Evolutionary conservation across 768 basidiomycete genomes (phyloP).

Genomic region (Rhizopogon sp.): DNA sequence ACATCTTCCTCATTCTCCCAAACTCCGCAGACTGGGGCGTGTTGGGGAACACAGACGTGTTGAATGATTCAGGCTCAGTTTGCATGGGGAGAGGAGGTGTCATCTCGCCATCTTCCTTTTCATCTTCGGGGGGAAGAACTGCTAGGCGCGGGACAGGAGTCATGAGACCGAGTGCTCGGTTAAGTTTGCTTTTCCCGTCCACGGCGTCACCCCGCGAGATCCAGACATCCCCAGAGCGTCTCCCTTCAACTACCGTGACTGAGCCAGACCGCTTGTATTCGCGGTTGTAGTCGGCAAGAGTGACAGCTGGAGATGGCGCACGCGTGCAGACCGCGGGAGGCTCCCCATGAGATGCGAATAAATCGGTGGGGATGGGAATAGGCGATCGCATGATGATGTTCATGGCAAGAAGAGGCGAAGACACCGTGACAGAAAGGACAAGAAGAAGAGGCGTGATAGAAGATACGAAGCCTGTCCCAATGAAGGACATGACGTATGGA

Average conservation of each 20-base stretch:
- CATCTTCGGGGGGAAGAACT: conserved; percentile 51
- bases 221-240: conserved; percentile 74
- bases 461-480: conserved; percentile 34
- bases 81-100: conserved; percentile 63
- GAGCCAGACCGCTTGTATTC: conserved; percentile 63
- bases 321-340: conserved; percentile 39
- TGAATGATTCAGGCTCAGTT: conserved; percentile 41
- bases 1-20: conserved; percentile 45
- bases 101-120: conserved; percentile 33
- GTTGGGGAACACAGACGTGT: conserved; percentile 35
- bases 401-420: conserved; percentile 60
- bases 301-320: conserved; percentile 38
- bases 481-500: conserved; percentile 50
- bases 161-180: conserved; percentile 61
- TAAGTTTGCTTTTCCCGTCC: conserved; percentile 57
- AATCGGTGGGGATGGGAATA: conserved; percentile 59
- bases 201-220: conserved; percentile 67
- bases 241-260: conserved; percentile 60
- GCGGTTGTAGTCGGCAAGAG: conserved; percentile 13
- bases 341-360: conserved; percentile 50
- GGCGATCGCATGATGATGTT: conserved; percentile 58
- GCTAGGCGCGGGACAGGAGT: conserved; percentile 61
- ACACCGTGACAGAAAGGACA: conserved; percentile 59
- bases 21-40: conserved; percentile 58
- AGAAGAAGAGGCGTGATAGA: conserved; percentile 44